phyloP scores from a whole-genome alignment of 2,329 filamentous ascomycete species.

The Myotisia sp. region DNA sequence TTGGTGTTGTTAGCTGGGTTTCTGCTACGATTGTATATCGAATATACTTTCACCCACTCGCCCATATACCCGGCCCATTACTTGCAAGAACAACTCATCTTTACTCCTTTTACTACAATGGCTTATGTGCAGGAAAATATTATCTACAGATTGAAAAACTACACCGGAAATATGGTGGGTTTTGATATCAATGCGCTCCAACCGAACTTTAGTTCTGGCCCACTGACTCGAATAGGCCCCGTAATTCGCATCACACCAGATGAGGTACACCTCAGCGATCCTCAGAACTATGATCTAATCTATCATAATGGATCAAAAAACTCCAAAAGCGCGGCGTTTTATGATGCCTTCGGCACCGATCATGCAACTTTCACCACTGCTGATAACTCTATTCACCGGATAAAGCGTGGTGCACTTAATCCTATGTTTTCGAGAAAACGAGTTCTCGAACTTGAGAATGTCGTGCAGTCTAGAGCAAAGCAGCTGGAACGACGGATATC shows the following conservation, averaged over 20 bases:
- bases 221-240: constrained; percentile 9
- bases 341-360: constrained; percentile 16
- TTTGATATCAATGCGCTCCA: no score
- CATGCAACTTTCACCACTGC: constrained; percentile 20
- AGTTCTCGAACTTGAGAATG: constrained; percentile 12
- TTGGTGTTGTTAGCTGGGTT: neutral
- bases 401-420: constrained; percentile 16
- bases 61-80: constrained; percentile 2
- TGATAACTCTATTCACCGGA: constrained; percentile 16
- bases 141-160: constrained; percentile 3
- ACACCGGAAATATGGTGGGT: constrained; percentile 1
- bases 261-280: constrained; percentile 11
- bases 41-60: constrained; percentile 1
- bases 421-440: constrained; percentile 17
- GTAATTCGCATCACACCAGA: constrained; percentile 11
- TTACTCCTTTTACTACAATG: constrained; percentile 4
- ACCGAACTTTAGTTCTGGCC: no score
- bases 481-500: constrained; percentile 15
- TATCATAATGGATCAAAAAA: constrained; percentile 14
- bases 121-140: neutral
- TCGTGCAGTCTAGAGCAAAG: constrained; percentile 14
- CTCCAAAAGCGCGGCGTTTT: constrained; percentile 16
- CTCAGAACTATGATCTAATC: constrained; percentile 14
- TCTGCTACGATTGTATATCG: constrained; percentile 2
- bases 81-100: constrained; percentile 1